Conservation (phyloP, 768 basidiomycete genomes). For the Gymnopilus junonius region DNA sequence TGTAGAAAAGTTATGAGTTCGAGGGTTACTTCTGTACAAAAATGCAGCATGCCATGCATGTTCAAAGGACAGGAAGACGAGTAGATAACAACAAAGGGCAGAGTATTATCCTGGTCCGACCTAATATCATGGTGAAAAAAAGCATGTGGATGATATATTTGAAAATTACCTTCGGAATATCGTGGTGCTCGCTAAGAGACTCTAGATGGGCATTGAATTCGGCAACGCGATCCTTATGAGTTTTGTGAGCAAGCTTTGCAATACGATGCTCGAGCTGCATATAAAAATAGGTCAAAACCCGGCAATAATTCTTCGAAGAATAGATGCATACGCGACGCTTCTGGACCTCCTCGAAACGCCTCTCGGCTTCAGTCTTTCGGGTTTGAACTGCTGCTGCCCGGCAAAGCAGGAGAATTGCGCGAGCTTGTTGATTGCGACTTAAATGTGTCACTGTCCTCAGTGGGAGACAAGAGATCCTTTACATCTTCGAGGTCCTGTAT, state of each 20-base stretch:
- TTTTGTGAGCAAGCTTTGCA: constrained; percentile 76
- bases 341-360: constrained; percentile 88
- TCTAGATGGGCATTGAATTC: constrained; percentile 91
- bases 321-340: constrained; percentile 64
- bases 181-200: constrained; percentile 89
- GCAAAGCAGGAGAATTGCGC: constrained; percentile 62
- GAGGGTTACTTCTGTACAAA: not conserved
- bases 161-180: constrained; percentile 80
- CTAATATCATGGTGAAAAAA: constrained; percentile 37
- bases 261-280: constrained; percentile 74
- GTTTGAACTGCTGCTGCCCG: constrained; percentile 49
- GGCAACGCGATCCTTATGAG: constrained; percentile 92
- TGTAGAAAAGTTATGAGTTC: not conserved
- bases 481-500: constrained; percentile 50
- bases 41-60: not conserved
- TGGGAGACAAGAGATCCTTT: constrained; percentile 53
- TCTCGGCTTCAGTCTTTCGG: constrained; percentile 85
- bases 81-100: not conserved
- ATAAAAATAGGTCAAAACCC: constrained; percentile 11
- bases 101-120: constrained; percentile 81
- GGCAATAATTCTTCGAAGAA: not conserved
- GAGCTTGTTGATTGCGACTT: constrained; percentile 57
- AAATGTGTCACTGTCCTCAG: constrained; percentile 45
- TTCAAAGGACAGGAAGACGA: not conserved
- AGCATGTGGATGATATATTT: not conserved